Evolutionary conservation across 192 early-diverging fungal species (phyloP), one percentile per base, ranked within the genome.

Genomic region (Backusella macrospora): DNA sequence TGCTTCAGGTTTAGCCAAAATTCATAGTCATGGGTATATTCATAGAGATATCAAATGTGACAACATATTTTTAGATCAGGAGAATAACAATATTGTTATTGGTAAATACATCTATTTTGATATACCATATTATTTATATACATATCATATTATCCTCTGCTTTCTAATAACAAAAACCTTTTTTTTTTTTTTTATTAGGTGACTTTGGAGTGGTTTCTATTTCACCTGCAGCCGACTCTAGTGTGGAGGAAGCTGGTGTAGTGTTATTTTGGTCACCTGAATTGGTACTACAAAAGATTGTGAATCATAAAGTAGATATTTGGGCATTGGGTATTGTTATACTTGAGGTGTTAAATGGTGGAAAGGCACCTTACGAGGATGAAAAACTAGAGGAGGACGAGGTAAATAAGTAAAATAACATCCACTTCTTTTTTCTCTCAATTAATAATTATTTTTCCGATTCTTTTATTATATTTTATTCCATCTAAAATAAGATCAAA

Each of bases 1-100:
- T 72, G 65, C 75, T 40, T 68, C 73, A 16, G 80, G 80, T n/a
- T 46, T 81, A 44, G 76, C 63, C 5, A 76, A 81, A 70, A 67
- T 81, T 1, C 80, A 81, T 43, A 70, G 76, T 45, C 76, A 77
- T 42, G 76, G 76, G 21, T 81, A 81, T 47, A 81, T 81, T 16
- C 80, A 81, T 34, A 73, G 80, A 62, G 80, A 81, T 68, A 81
- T 81, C 74, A 81, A 81, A 46, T 81, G 80, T 49, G 80, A 81
- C 52, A 81, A 81, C 40, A 71, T 81, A 63, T 81, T 81, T 46
- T 47, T 81, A 14, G 76, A 74, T 48, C 21, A 71, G 29, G 76
- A 77, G 13, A 63, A 43, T 0, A 81, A 81, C 52, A 68, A 45
- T 8, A 72, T 81, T 52, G 80, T 81, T 14, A 81, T 81, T 64